Conservation (phyloP, 345 rosid species). For the Noccaea bulbosa region DNA sequence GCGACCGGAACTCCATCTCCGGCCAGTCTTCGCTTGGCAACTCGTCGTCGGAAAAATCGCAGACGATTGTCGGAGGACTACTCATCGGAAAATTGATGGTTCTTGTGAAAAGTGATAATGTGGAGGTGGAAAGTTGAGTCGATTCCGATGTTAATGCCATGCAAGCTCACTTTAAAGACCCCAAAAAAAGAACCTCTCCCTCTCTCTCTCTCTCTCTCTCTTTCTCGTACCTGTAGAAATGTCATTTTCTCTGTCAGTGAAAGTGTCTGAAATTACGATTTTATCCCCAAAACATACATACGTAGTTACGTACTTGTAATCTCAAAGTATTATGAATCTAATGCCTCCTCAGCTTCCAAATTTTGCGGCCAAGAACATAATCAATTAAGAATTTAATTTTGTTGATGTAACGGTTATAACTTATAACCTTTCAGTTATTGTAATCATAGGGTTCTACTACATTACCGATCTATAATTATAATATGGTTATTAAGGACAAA, state of each 20-base stretch:
- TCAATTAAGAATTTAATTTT: background rate
- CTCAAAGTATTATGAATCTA: background rate
- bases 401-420: too few relatives aligned
- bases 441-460: too few relatives aligned
- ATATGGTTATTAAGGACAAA: too few relatives aligned
- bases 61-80: background rate
- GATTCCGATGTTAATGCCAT: background rate
- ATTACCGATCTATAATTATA: too few relatives aligned
- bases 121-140: constrained; percentile 1
- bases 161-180: constrained; percentile 4
- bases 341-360: constrained; percentile 11
- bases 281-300: background rate
- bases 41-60: constrained; percentile 22
- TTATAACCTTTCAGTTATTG: too few relatives aligned
- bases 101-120: background rate
- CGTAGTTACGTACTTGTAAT: too few relatives aligned
- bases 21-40: constrained; percentile 16
- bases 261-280: background rate
- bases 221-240: background rate
- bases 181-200: background rate
- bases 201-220: background rate
- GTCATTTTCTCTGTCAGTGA: background rate
- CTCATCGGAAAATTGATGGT: background rate
- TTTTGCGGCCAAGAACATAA: background rate
- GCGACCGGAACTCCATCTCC: constrained; percentile 39